phyloP scores from a whole-genome alignment of 192 early-diverging fungal species.

The Coemansia sp. region DNA sequence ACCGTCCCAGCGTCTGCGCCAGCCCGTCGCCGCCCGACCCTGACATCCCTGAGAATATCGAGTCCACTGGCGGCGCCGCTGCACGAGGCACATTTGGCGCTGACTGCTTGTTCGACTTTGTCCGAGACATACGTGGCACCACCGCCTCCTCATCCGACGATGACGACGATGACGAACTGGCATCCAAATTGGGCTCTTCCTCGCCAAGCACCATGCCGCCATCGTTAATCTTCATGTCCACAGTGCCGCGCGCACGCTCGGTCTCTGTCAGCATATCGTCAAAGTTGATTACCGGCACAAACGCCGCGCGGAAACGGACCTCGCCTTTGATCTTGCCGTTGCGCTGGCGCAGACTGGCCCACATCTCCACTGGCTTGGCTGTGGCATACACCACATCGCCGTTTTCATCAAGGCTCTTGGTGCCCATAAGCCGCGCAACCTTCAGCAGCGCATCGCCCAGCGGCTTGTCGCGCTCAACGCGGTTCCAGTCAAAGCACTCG shows the following conservation, averaged over 20 bases:
- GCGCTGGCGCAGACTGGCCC: slow-evolving; percentile 59
- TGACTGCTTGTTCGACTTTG: neutral
- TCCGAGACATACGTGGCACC: neutral
- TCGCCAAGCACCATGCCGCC: slow-evolving; percentile 46
- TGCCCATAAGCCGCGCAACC: slow-evolving; percentile 60
- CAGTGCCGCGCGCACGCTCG: slow-evolving; percentile 30
- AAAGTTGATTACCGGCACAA: slow-evolving; percentile 59
- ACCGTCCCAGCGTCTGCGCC: slow-evolving; percentile 41
- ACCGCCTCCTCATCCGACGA: slow-evolving; percentile 1
- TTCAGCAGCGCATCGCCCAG: slow-evolving; percentile 70
- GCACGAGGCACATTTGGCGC: slow-evolving; percentile 7
- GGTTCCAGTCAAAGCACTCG: slow-evolving; percentile 87
- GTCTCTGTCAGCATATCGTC: slow-evolving; percentile 51
- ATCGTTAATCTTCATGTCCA: slow-evolving; percentile 43
- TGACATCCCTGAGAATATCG: slow-evolving; percentile 49
- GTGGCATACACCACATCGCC: slow-evolving; percentile 45
- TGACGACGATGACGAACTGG: slow-evolving; percentile 15
- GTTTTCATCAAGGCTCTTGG: slow-evolving; percentile 21
- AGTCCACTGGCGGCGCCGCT: slow-evolving; percentile 12
- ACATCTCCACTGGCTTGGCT: slow-evolving; percentile 53
- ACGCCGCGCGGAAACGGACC: slow-evolving; percentile 59
- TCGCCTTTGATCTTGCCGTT: slow-evolving; percentile 62
- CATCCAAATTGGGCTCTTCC: slow-evolving; percentile 16
- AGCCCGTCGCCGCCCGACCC: slow-evolving; percentile 31
- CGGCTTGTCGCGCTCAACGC: slow-evolving; percentile 79